phyloP scores from a whole-genome alignment of 805 yeast genomes.

The Yarrowia phangngaensis region DNA sequence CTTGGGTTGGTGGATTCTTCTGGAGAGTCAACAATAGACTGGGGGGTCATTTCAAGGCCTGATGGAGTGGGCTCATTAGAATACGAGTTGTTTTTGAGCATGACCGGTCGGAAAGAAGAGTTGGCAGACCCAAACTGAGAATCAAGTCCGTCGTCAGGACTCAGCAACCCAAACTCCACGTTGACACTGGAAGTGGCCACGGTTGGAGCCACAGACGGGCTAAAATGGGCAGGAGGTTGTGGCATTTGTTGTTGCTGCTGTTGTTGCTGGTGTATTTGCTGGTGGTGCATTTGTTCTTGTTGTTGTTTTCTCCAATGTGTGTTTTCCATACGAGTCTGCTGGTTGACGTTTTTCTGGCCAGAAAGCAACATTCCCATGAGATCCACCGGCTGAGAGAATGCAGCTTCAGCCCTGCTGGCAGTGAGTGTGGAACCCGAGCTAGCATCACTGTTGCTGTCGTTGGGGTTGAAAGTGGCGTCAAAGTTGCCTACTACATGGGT shows the following conservation, averaged over 20 bases:
- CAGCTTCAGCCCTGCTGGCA: conserved; percentile 6
- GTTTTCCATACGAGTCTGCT: conserved; percentile 20
- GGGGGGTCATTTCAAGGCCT: conserved; percentile 18
- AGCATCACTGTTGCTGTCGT: not conserved
- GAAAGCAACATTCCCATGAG: conserved; percentile 26
- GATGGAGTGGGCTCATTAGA: conserved; percentile 25
- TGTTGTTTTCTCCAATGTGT: conserved; percentile 22
- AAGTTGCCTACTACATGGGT: conserved; percentile 15
- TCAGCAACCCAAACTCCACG: conserved; percentile 23
- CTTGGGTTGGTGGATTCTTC: conserved; percentile 20
- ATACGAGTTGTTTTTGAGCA: conserved; percentile 12
- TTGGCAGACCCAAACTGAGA: conserved; percentile 24
- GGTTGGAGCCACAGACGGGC: conserved; percentile 22
- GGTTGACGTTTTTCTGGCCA: conserved; percentile 15
- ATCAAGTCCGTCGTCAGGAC: conserved; percentile 24
- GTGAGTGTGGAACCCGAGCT: not conserved
- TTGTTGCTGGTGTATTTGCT: conserved; percentile 6
- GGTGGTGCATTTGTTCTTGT: too few species aligned
- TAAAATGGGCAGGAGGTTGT: conserved; percentile 12
- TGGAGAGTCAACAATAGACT: conserved; percentile 24
- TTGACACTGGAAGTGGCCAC: conserved; percentile 23
- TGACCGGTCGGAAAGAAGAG: conserved; percentile 22
- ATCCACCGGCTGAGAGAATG: conserved; percentile 21
- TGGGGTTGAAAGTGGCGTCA: not conserved
- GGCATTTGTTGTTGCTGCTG: too few species aligned